These are phyloP conservation scores for Limnomonas spitsbergensis DNA, from an alignment of 139 green algal species.

Conservation along the genomic window DNA sequence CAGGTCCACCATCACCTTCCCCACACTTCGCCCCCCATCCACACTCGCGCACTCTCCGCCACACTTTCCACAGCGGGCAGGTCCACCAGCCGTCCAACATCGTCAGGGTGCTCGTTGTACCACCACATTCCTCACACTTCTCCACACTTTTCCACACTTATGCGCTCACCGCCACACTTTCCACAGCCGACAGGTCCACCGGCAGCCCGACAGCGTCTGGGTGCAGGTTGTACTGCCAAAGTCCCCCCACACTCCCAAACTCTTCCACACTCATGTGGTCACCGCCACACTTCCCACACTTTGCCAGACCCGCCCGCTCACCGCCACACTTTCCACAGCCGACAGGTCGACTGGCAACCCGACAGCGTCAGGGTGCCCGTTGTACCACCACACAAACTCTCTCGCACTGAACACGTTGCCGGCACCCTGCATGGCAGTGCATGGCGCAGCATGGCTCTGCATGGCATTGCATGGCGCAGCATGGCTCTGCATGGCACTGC, in stretches of 20 bases:
- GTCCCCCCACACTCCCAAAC: not conserved
- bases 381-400: slow-evolving; percentile 99
- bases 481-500: too few species aligned
- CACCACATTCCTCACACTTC: slow-evolving; percentile 57
- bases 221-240: slow-evolving; percentile 97
- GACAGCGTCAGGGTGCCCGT: slow-evolving; percentile 83
- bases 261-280: not conserved
- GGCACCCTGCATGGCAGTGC: slow-evolving; percentile 11
- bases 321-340: slow-evolving; percentile 50
- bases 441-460: not conserved
- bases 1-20: slow-evolving; percentile 51
- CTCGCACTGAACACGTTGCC: slow-evolving; percentile 68
- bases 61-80: slow-evolving; percentile 54
- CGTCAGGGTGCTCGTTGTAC: slow-evolving; percentile 96
- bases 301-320: slow-evolving; percentile 45
- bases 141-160: not conserved
- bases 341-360: slow-evolving; percentile 66
- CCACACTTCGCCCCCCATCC: not conserved
- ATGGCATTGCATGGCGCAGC: not conserved
- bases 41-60: slow-evolving; percentile 45
- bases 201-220: slow-evolving; percentile 63
- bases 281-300: not conserved
- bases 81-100: slow-evolving; percentile 55
- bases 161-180: slow-evolving; percentile 53
- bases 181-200: slow-evolving; percentile 59